Evolutionary conservation across 2,329 filamentous ascomycete genomes (phyloP), one percentile per base, ranked within the genome.

Genomic region (Penicillium sp.): DNA sequence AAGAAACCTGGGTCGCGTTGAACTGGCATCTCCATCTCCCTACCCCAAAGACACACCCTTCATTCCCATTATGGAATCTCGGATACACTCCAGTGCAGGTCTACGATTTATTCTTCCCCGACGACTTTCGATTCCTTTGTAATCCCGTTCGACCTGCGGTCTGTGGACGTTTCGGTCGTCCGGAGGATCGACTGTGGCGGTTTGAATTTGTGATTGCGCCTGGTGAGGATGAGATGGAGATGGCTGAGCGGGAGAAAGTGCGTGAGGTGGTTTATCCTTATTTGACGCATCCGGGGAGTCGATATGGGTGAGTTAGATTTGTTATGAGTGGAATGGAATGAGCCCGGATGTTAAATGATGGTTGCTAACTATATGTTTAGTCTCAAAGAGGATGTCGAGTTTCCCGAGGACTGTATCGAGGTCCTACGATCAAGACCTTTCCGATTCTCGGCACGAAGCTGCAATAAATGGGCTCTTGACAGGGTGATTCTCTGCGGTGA

Each of bases 71-170:
- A 2, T 85, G 82, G 83, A 61, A 76, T 4, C 67, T 80, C 0
- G 82, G 81, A 6, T 82, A 80, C 61, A 78, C 75, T 0, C 80
- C 82, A 4, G 73, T 82, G 53, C 64, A 81, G 22, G 81, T 84
- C 0, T 83, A 83, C 59, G 79, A 84, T 58, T 61, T 78, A 0
- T 84, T 82, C 66, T 85, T 80, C 68, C 83, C 82, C 0, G 63
- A 40, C 4, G 73, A 76, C 0, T 83, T 80, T 65, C 78, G 80
- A 15, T 84, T 84, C 60, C 76, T 79, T 54, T 78, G 78, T 63
- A 78, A 80, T 37, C 78, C 79, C 0, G 69, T 73, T 2, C 75
- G 79, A 44, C 78, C 83, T 2, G 72, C 81, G 1, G 82, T 81
- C 0, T 77, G 76, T 51, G 82, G 80, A 4, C 73, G 80, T 30